phyloP scores from a whole-genome alignment of 78 protist genomes.

The Dictyostelium discoideum region DNA sequence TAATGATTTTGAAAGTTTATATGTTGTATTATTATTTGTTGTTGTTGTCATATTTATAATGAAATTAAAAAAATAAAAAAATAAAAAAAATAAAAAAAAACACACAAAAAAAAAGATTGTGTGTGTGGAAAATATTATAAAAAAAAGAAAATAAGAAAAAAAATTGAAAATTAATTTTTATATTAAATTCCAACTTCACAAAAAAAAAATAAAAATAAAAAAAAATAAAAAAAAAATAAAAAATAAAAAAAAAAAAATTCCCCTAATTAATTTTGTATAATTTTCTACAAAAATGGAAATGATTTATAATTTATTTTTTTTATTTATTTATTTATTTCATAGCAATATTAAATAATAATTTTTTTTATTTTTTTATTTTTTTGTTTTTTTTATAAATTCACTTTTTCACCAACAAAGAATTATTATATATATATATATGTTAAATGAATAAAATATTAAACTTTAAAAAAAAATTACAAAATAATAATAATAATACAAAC shows the following conservation, averaged over 20 bases:
- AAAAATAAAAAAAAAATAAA: neutral
- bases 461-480: neutral
- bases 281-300: neutral
- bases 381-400: neutral
- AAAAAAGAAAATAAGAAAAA: neutral
- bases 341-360: too few relatives aligned
- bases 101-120: neutral
- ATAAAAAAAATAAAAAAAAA: neutral
- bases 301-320: too few relatives aligned
- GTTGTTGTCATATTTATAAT: neutral
- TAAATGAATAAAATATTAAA: neutral
- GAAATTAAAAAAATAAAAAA: neutral
- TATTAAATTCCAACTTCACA: neutral
- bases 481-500: neutral
- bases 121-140: neutral
- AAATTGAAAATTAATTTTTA: neutral
- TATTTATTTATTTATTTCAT: too few relatives aligned
- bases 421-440: too few relatives aligned
- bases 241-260: neutral
- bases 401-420: neutral
- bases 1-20: conserved; percentile 55
- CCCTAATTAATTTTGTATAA: too few relatives aligned
- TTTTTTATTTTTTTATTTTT: neutral
- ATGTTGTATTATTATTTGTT: neutral
- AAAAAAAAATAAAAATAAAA: neutral